Base-by-base conservation (phyloP, 306 rosid species). In the Cucurbita maxima region DNA sequence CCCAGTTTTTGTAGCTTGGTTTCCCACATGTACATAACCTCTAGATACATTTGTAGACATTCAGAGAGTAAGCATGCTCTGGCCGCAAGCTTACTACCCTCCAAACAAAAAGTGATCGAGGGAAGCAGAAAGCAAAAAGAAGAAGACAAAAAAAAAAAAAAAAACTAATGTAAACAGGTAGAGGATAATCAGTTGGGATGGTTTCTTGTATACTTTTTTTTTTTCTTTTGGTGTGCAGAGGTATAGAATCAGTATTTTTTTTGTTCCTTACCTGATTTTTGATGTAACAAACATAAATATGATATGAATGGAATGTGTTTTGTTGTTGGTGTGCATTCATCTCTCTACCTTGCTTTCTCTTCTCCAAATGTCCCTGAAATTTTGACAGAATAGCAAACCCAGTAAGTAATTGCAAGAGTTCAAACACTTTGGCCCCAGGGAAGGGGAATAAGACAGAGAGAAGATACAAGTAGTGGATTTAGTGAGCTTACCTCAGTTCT, bases 241-340 rank as follows among this genome's bases (percentile, higher is more conserved):
- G 85, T 78, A 95, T 91, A 88, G 91, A 87, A 82, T 85, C 82
- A 82, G 77, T 43, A 45, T 38, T 71, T 62, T 45, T 61, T 56
- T 61, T 79, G 67, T 77, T 71, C 68, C 53, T 22, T 75, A 50
- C 76, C 73, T 67, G 87, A 74, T 81, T 87, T 82, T 85, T 81
- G 88, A 83, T 91, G 97, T 89, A 89, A 79, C 82, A 85, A 79
- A 84, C 74, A 93, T 60, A 84, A 79, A 75, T 82, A 85, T 87
- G 83, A 78, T 89, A 83, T 81, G 90, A 86, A 90, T 89, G 92
- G 79, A 87, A 72, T 88, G 82, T 85, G 82, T 86, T 86, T 85
- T 88, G 87, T 88, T 81, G 88, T 95, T 88, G 88, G 97, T 83
- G 91, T 95, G 92, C 88, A 84, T 51, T 41, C 78, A 76, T 75